phyloP scores from a whole-genome alignment of 768 basidiomycete genomes.

The Paxillus ammoniavirescens region DNA sequence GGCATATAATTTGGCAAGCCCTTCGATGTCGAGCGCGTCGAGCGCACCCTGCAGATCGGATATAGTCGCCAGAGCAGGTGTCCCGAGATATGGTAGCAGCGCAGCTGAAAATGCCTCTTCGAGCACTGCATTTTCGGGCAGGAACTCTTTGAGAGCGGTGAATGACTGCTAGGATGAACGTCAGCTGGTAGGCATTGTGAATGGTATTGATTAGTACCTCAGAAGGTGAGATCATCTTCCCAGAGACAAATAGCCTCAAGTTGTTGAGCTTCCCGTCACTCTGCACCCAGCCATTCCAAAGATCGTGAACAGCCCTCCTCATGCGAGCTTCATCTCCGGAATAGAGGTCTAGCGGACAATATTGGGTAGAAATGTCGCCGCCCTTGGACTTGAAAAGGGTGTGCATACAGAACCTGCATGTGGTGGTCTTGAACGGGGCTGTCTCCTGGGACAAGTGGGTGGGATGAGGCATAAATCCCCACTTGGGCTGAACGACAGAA shows the following conservation, averaged over 20 bases:
- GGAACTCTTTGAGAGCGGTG: slow-evolving; percentile 9
- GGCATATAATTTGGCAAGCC: slow-evolving; percentile 49
- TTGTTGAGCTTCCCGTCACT: slow-evolving; percentile 75
- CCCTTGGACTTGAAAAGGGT: slow-evolving; percentile 47
- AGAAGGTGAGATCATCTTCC: slow-evolving; percentile 54
- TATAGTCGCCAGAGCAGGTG: slow-evolving; percentile 53
- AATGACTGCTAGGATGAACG: slow-evolving; percentile 4
- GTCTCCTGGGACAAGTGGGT: slow-evolving; percentile 60
- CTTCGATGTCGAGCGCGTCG: slow-evolving; percentile 85
- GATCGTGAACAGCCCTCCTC: slow-evolving; percentile 55
- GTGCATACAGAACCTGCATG: slow-evolving; percentile 94
- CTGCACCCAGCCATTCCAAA: slow-evolving; percentile 73
- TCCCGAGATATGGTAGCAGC: slow-evolving; percentile 45
- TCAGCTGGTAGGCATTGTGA: slow-evolving; percentile 3
- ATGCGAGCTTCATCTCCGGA: slow-evolving; percentile 66
- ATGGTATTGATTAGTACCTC: slow-evolving; percentile 44
- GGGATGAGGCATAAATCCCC: slow-evolving; percentile 83
- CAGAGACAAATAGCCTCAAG: slow-evolving; percentile 73
- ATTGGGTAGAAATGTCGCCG: slow-evolving; percentile 39
- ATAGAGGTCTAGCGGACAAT: slow-evolving; percentile 91
- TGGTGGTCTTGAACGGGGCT: slow-evolving; percentile 55
- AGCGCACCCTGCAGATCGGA: slow-evolving; percentile 68
- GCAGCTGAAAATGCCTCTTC: slow-evolving; percentile 51
- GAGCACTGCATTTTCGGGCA: slow-evolving; percentile 28
- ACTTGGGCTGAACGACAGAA: slow-evolving; percentile 74